Evolutionary conservation across 1,139 yeast species (phyloP).

Genomic region (Geotrichum fermentans): DNA sequence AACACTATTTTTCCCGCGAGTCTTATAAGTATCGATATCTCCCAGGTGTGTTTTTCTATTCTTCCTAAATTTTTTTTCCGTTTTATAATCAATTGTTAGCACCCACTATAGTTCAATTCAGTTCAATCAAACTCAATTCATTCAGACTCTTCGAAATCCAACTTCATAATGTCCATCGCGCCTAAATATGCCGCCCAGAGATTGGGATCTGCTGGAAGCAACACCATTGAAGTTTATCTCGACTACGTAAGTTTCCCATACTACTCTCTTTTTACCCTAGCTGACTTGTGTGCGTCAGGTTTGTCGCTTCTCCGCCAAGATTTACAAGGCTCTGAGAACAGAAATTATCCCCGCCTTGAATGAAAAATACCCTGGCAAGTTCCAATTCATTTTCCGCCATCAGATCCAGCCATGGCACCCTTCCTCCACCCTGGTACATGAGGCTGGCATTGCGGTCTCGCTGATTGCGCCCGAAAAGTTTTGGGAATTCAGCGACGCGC

Average conservation of each 20-base stretch:
- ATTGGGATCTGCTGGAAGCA: constrained; percentile 28
- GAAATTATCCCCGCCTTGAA: constrained; percentile 53
- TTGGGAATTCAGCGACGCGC: constrained; percentile 55
- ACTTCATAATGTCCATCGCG: constrained; percentile 33
- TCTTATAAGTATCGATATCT: no score
- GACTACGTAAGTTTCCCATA: constrained; percentile 51
- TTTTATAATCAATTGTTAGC: no score
- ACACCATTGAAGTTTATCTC: constrained; percentile 54
- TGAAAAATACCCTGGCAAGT: constrained; percentile 45
- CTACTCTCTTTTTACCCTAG: neutral
- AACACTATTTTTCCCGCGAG: no score
- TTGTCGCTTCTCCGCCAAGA: constrained; percentile 68
- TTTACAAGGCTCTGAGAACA: constrained; percentile 52
- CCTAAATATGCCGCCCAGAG: constrained; percentile 34
- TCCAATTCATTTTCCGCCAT: constrained; percentile 50
- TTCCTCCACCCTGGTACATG: constrained; percentile 60
- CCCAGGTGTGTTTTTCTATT: no score
- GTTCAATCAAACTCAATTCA: no score
- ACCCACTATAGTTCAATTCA: no score
- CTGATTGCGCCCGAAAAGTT: constrained; percentile 52
- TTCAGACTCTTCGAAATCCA: no score
- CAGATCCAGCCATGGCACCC: constrained; percentile 89
- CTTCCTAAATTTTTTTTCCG: no score
- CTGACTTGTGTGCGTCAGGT: no score
- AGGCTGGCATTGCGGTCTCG: constrained; percentile 67